Conservation (phyloP, 2,329 filamentous ascomycete species). For the Amauroascus niger region DNA sequence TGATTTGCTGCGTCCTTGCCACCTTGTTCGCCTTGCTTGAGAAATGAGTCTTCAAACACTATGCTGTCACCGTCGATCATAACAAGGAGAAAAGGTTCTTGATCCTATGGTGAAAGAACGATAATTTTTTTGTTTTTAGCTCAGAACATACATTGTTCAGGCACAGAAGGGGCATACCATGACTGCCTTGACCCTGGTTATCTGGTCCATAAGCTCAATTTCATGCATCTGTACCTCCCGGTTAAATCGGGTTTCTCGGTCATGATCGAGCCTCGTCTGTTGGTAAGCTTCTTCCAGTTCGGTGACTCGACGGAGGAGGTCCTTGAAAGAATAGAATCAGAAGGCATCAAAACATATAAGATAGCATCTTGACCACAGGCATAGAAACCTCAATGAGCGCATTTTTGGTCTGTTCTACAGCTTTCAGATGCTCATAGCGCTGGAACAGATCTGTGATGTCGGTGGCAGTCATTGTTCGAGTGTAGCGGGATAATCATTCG, state of each 20-base stretch:
- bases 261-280: constrained; percentile 39
- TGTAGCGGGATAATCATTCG: neutral
- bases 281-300: constrained; percentile 38
- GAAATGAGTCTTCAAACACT: constrained; percentile 45
- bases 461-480: constrained; percentile 22
- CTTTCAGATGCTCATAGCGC: constrained; percentile 38
- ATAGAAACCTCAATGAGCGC: constrained; percentile 39
- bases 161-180: constrained; percentile 31
- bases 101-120: constrained; percentile 32
- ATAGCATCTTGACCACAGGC: neutral
- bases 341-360: constrained; percentile 7
- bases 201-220: constrained; percentile 40
- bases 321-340: constrained; percentile 26
- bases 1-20: constrained; percentile 45
- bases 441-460: constrained; percentile 30
- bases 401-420: constrained; percentile 40
- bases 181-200: constrained; percentile 36
- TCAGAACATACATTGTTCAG: neutral
- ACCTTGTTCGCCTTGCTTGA: constrained; percentile 43
- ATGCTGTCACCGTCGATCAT: constrained; percentile 49
- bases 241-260: constrained; percentile 40
- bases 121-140: constrained; percentile 13
- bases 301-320: constrained; percentile 37
- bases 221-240: constrained; percentile 41
- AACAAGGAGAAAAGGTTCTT: constrained; percentile 46